Evolutionary conservation across 2,329 filamentous ascomycete genomes (phyloP).

Genomic region (Tolypocladium ovalisporum): DNA sequence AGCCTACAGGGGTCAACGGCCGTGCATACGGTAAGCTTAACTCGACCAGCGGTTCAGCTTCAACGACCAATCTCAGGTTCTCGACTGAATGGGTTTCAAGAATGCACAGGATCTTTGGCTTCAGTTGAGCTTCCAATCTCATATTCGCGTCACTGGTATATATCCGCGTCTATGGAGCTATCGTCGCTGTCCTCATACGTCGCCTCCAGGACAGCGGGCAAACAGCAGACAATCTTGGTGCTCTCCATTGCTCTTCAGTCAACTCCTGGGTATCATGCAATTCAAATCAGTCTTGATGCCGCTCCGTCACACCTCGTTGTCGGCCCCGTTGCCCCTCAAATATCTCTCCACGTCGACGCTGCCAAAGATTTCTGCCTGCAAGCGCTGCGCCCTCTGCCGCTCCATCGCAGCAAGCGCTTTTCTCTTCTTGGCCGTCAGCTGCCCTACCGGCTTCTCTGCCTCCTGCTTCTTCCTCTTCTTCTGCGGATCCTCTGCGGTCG

Average conservation of each 20-base stretch:
- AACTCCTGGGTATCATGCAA: not conserved
- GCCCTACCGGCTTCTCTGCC: conserved; percentile 44
- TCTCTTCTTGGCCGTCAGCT: conserved; percentile 44
- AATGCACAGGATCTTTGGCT: not conserved
- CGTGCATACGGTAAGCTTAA: not conserved
- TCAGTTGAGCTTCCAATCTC: not conserved
- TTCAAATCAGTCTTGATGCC: not conserved
- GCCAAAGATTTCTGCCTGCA: conserved; percentile 63
- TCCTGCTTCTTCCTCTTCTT: conserved; percentile 31
- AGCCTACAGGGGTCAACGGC: too few species aligned
- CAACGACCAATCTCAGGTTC: not conserved
- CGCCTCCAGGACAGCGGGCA: not conserved
- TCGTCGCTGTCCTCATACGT: not conserved
- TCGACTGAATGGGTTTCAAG: too few species aligned
- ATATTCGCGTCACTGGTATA: not conserved
- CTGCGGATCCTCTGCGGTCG: conserved; percentile 21
- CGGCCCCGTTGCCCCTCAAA: conserved; percentile 33
- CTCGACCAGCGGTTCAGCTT: not conserved
- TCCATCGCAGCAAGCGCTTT: conserved; percentile 32
- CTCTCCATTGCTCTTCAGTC: not conserved
- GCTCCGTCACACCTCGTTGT: not conserved
- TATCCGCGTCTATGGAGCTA: not conserved
- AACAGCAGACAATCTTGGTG: not conserved
- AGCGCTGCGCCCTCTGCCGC: conserved; percentile 47
- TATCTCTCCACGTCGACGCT: conserved; percentile 69